Percentiles rank a stretch among this genome's conserved stretches.
Evolutionary conservation across 1,139 yeast species (phyloP).

Genomic region (Pichia inconspicua): DNA sequence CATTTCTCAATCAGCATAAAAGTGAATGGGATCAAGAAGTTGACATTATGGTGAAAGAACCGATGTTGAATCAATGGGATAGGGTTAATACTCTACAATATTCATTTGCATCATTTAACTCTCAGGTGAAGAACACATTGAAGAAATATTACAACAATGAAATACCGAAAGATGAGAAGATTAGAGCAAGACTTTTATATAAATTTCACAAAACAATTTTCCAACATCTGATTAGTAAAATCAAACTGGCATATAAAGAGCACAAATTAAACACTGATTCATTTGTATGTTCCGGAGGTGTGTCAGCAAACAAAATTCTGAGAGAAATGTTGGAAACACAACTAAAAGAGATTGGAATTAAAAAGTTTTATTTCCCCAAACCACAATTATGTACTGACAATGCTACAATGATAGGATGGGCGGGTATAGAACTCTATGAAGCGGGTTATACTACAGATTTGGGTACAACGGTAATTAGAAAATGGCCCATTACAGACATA

Average conservation of each 20-base stretch:
- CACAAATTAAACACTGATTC: constrained; percentile 34
- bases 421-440: constrained; percentile 83
- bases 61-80: constrained; percentile 43
- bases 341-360: constrained; percentile 25
- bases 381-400: constrained; percentile 81
- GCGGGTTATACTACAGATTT: constrained; percentile 41
- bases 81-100: constrained; percentile 43
- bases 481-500: constrained; percentile 64
- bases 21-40: constrained; percentile 24
- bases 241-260: constrained; percentile 42
- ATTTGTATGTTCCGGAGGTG: constrained; percentile 89
- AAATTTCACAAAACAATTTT: constrained; percentile 61
- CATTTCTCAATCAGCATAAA: constrained; percentile 33
- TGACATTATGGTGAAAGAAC: constrained; percentile 41
- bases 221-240: constrained; percentile 60
- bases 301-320: constrained; percentile 65
- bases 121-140: constrained; percentile 39
- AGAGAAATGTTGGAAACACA: constrained; percentile 41
- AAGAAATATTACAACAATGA: constrained; percentile 19
- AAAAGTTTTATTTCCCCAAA: constrained; percentile 55
- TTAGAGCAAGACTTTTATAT: constrained; percentile 42
- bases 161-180: constrained; percentile 20
- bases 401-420: constrained; percentile 96
- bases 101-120: constrained; percentile 74
- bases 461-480: constrained; percentile 51